Evolutionary conservation across 352 stramenopile genomes (phyloP).

Genomic region (Phytophthora sansomeana): DNA sequence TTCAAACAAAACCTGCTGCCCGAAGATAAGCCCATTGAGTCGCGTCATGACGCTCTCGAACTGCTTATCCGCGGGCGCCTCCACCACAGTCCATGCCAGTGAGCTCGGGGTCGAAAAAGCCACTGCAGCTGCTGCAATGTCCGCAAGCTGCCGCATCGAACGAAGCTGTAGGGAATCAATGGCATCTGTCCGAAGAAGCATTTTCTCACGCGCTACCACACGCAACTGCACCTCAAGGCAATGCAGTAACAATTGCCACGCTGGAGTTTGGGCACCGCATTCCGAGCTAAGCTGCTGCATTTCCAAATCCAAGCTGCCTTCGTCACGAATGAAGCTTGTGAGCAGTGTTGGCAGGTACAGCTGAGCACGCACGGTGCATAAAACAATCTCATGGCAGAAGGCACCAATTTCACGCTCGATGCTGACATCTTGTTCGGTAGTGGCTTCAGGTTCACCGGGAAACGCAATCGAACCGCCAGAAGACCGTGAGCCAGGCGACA

Average conservation of each 20-base stretch:
- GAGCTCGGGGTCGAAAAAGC: slow-evolving; percentile 51
- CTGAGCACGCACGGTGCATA: slow-evolving; percentile 51
- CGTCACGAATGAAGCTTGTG: slow-evolving; percentile 47
- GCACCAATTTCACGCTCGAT: slow-evolving; percentile 53
- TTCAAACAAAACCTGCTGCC: slow-evolving; percentile 74
- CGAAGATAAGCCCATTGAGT: slow-evolving; percentile 74
- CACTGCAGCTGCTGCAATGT: slow-evolving; percentile 51
- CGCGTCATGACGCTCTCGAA: slow-evolving; percentile 59
- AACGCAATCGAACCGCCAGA: slow-evolving; percentile 23
- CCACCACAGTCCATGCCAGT: slow-evolving; percentile 53
- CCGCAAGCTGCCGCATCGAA: slow-evolving; percentile 66
- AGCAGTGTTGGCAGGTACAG: slow-evolving; percentile 67
- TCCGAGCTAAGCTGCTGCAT: slow-evolving; percentile 58
- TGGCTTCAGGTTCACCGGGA: slow-evolving; percentile 18
- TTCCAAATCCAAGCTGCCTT: slow-evolving; percentile 56
- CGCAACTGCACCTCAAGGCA: slow-evolving; percentile 67
- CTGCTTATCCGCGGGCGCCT: slow-evolving; percentile 44
- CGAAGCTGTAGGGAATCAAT: slow-evolving; percentile 59
- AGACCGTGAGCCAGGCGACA: slow-evolving; percentile 32
- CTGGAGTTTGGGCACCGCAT: slow-evolving; percentile 48
- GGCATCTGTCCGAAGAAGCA: slow-evolving; percentile 34
- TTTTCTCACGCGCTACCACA: slow-evolving; percentile 55
- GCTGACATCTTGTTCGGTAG: slow-evolving; percentile 36
- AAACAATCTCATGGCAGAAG: slow-evolving; percentile 65
- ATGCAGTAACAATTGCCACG: slow-evolving; percentile 69